A percentile compares a stretch with the other conserved stretches of the same genome.
phyloP scores from a whole-genome alignment of 805 yeast genomes.

The Sugiyamaella qingdaonensis region DNA sequence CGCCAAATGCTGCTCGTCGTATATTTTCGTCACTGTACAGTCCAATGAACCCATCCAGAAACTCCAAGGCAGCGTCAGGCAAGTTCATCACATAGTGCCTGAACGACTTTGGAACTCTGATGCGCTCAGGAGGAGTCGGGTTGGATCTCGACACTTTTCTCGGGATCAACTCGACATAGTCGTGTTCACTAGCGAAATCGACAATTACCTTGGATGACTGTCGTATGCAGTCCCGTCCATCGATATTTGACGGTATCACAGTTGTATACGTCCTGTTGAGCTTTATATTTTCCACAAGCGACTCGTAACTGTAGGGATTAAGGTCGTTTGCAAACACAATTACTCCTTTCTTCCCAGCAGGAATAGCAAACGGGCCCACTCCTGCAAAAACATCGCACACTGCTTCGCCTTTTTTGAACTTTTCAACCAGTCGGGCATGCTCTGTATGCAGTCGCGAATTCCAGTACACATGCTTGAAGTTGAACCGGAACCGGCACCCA shows the following conservation, averaged over 20 bases:
- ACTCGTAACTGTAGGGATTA: slow-evolving; percentile 79
- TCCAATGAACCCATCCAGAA: slow-evolving; percentile 73
- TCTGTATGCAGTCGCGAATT: slow-evolving; percentile 92
- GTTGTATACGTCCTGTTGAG: slow-evolving; percentile 58
- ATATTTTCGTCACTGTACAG: slow-evolving; percentile 45
- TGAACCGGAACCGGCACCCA: slow-evolving; percentile 80
- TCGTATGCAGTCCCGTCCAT: slow-evolving; percentile 78
- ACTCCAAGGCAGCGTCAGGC: slow-evolving; percentile 88
- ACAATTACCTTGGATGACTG: slow-evolving; percentile 50
- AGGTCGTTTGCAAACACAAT: slow-evolving; percentile 88
- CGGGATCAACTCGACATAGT: slow-evolving; percentile 21
- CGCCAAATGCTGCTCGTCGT: slow-evolving; percentile 14
- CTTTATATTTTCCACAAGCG: slow-evolving; percentile 59
- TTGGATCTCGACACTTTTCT: slow-evolving; percentile 33
- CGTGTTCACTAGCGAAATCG: slow-evolving; percentile 42
- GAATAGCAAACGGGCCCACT: slow-evolving; percentile 96
- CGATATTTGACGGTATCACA: slow-evolving; percentile 64
- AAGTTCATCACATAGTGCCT: slow-evolving; percentile 89
- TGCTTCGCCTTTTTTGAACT: slow-evolving; percentile 61
- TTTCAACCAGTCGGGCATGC: slow-evolving; percentile 71
- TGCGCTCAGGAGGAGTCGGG: slow-evolving; percentile 35
- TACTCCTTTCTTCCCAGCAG: slow-evolving; percentile 82
- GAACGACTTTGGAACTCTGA: slow-evolving; percentile 47
- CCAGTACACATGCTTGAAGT: slow-evolving; percentile 95
- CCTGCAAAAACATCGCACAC: slow-evolving; percentile 98